Conservation (phyloP, 345 rosid species). For the Melastoma malabathricum region DNA sequence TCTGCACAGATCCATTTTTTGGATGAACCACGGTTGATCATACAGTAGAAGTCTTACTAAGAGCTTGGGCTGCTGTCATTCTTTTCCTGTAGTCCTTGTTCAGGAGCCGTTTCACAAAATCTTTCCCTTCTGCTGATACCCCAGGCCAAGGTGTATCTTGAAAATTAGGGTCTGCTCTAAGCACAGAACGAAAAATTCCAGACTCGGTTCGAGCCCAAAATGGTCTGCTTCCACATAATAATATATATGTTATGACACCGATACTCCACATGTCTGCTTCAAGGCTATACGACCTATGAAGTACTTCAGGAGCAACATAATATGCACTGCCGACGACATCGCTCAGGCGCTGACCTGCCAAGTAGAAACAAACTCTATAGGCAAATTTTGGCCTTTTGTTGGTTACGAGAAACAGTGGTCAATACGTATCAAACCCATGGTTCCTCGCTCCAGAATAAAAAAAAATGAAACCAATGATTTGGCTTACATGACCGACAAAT, state of each 20-base stretch:
- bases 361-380: no score
- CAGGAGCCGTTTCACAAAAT: conserved; percentile 5
- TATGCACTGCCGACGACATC: no score
- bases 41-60: conserved; percentile 7
- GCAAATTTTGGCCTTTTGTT: no score
- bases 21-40: not conserved
- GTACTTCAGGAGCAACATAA: not conserved
- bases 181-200: conserved; percentile 6
- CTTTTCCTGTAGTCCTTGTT: conserved; percentile 8
- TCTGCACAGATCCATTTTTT: not conserved
- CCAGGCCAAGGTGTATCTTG: conserved; percentile 6
- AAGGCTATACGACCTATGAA: not conserved
- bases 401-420: no score
- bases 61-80: conserved; percentile 7
- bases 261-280: conserved; percentile 3
- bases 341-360: no score
- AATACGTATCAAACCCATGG: no score
- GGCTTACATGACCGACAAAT: no score
- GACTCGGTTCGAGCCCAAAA: conserved; percentile 8
- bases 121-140: conserved; percentile 5
- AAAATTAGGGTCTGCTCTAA: conserved; percentile 6
- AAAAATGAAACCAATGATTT: no score
- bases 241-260: conserved; percentile 6
- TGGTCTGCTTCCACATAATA: conserved; percentile 6
- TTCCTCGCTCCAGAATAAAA: no score